phyloP scores from a whole-genome alignment of 2,329 filamentous ascomycete genomes.

The Mycogone perniciosa region DNA sequence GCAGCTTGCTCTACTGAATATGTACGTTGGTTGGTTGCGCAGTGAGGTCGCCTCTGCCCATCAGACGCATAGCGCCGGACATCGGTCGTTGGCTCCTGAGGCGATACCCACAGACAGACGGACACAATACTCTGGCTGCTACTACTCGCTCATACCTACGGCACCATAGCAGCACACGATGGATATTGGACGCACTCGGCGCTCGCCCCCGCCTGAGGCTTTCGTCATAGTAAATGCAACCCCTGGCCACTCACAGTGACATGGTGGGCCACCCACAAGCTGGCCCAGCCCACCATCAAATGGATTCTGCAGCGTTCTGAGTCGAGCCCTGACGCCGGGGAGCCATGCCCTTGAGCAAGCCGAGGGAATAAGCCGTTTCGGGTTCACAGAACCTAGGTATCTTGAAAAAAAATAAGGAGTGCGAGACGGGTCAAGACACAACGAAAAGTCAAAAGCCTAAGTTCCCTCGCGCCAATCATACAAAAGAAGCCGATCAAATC shows the following conservation, averaged over 20 bases:
- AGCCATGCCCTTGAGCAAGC: conserved; percentile 4
- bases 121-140: not conserved
- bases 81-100: conserved; percentile 2
- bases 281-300: conserved; percentile 8
- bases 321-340: conserved; percentile 5
- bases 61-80: not conserved
- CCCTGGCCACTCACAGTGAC: conserved; percentile 7
- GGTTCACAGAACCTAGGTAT: conserved; percentile 10
- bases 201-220: conserved; percentile 8
- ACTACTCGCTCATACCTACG: not conserved
- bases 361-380: conserved; percentile 4
- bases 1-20: conserved; percentile 3
- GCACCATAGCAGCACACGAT: conserved; percentile 3
- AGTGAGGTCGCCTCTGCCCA: not conserved
- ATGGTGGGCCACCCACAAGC: conserved; percentile 11
- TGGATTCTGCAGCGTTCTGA: conserved; percentile 7
- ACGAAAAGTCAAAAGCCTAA: conserved; percentile 1
- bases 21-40: not conserved
- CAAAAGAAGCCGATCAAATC: conserved; percentile 7
- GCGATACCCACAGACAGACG: conserved; percentile 1
- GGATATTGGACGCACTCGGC: conserved; percentile 8
- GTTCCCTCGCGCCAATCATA: conserved; percentile 15
- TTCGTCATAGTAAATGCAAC: conserved; percentile 8
- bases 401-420: conserved; percentile 12
- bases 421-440: conserved; percentile 6